Conservation (phyloP, 257 asterid species). For the Mentha longifolia region DNA sequence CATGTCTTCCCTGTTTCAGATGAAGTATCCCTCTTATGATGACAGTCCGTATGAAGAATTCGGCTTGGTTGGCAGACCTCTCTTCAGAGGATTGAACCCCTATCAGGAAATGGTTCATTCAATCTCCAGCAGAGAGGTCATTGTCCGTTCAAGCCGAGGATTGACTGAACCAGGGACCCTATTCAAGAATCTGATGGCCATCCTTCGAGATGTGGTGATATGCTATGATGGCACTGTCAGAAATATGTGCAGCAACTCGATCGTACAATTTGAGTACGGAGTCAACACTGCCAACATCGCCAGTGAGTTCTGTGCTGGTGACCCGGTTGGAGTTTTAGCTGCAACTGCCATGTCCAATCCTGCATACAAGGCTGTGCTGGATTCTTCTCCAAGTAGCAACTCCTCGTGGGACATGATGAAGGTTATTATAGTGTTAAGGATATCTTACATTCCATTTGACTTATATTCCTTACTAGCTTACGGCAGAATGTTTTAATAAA, state of each 20-base stretch:
- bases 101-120: slow-evolving; percentile 95
- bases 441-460: slow-evolving; percentile 24
- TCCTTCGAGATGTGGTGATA: slow-evolving; percentile 88
- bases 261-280: slow-evolving; percentile 90
- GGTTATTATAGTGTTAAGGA: slow-evolving; percentile 88
- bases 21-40: slow-evolving; percentile 67
- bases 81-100: slow-evolving; percentile 87
- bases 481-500: slow-evolving; percentile 20
- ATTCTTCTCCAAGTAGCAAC: slow-evolving; percentile 96
- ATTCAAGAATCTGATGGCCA: slow-evolving; percentile 94
- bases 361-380: slow-evolving; percentile 97
- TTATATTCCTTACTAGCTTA: background rate
- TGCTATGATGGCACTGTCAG: slow-evolving; percentile 89
- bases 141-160: slow-evolving; percentile 92
- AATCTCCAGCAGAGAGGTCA: slow-evolving; percentile 91
- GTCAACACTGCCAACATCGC: slow-evolving; percentile 52
- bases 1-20: slow-evolving; percentile 61
- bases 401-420: slow-evolving; percentile 99
- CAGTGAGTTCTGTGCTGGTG: slow-evolving; percentile 92
- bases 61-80: slow-evolving; percentile 81
- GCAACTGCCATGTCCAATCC: slow-evolving; percentile 99
- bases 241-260: slow-evolving; percentile 79
- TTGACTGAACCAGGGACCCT: slow-evolving; percentile 93
- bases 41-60: slow-evolving; percentile 68
- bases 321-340: slow-evolving; percentile 97